phyloP scores from a whole-genome alignment of 225 moss, liverwort and hornwort genomes.

The Sphagnum tenellum region DNA sequence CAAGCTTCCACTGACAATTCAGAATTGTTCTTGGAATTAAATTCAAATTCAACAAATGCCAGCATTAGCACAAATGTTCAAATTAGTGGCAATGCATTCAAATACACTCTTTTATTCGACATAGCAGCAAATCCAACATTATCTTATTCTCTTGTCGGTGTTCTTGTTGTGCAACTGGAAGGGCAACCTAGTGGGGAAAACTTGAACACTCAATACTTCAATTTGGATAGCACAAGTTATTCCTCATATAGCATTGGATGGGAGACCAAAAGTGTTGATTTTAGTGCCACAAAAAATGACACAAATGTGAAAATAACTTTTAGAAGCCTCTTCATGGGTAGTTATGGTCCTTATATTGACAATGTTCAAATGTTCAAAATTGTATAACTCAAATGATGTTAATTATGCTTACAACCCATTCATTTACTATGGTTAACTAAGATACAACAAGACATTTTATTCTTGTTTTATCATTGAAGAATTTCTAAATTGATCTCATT shows the following conservation, averaged over 20 bases:
- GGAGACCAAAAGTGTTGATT: constrained; percentile 24
- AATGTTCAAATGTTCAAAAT: constrained; percentile 38
- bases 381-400: too few relatives aligned
- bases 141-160: background rate
- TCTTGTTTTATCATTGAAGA: too few relatives aligned
- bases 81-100: background rate
- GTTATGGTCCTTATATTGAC: constrained; percentile 54
- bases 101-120: constrained; percentile 48
- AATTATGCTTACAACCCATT: too few relatives aligned
- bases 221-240: constrained; percentile 28
- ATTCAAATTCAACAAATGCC: background rate
- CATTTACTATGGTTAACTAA: too few relatives aligned
- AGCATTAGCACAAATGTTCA: constrained; percentile 18
- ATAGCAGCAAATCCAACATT: constrained; percentile 29
- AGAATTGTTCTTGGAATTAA: constrained; percentile 26
- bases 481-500: too few relatives aligned
- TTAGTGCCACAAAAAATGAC: constrained; percentile 18
- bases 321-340: constrained; percentile 22
- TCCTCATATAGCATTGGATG: constrained; percentile 39
- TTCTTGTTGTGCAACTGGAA: constrained; percentile 7
- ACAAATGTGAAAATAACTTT: constrained; percentile 17
- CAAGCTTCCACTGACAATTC: constrained; percentile 29
- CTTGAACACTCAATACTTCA: constrained; percentile 3
- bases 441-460: too few relatives aligned
- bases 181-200: constrained; percentile 11